phyloP scores from a whole-genome alignment of 208 protist species.

The Ichthyophonus hoferi region DNA sequence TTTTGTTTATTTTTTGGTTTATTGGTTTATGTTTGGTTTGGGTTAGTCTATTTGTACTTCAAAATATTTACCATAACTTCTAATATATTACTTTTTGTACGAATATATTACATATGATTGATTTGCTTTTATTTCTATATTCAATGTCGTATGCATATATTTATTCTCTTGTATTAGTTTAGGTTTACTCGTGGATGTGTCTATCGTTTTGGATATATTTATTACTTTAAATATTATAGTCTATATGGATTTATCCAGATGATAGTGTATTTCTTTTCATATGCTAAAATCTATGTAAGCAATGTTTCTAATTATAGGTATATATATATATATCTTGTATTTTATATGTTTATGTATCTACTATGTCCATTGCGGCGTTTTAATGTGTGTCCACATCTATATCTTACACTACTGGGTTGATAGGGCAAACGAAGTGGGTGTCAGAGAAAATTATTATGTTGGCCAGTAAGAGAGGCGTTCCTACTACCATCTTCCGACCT shows the following conservation, averaged over 20 bases:
- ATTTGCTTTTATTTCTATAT: too few relatives aligned
- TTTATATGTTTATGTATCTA: too few relatives aligned
- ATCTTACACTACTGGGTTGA: too few relatives aligned
- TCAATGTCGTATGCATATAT: background rate
- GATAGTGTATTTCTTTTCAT: background rate
- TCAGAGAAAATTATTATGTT: conserved; percentile 29
- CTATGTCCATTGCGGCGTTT: too few relatives aligned
- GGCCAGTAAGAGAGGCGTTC: conserved; percentile 11
- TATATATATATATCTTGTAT: too few relatives aligned
- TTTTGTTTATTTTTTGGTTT: too few relatives aligned
- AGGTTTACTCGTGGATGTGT: background rate
- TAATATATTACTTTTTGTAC: too few relatives aligned
- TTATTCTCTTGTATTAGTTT: background rate
- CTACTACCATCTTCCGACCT: conserved; percentile 40
- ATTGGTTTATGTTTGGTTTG: too few relatives aligned
- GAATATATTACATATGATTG: too few relatives aligned
- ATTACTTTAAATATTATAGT: background rate
- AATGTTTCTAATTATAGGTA: background rate
- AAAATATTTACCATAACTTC: too few relatives aligned
- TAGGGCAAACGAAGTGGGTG: conserved; percentile 46
- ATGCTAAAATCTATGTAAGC: background rate
- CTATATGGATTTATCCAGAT: background rate
- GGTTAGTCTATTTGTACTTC: too few relatives aligned
- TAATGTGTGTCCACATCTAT: too few relatives aligned
- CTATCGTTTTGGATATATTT: background rate